phyloP scores from a whole-genome alignment of 208 protist species.

The Acanthamoeba culbertsoni region DNA sequence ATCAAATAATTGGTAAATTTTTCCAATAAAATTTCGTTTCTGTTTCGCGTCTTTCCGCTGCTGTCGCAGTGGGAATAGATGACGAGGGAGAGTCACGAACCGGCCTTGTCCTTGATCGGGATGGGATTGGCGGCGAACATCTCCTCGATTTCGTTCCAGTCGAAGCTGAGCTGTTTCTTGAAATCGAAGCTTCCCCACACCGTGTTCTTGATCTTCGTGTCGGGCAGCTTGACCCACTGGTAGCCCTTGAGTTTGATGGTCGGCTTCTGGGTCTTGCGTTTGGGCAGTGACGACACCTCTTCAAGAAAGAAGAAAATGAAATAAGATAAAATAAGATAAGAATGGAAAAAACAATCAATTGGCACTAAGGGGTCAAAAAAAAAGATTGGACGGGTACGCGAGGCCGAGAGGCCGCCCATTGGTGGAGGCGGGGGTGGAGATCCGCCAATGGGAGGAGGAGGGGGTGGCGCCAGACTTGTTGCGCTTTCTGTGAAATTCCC shows the following conservation, averaged over 20 bases:
- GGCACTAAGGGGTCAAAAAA: no score
- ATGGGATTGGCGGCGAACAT: background rate
- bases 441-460: background rate
- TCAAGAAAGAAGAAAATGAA: no score
- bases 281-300: background rate
- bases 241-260: background rate
- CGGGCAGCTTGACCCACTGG: background rate
- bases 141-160: background rate
- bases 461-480: background rate
- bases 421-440: background rate
- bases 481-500: no score
- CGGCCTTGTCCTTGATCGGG: background rate
- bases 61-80: background rate
- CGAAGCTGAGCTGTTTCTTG: background rate
- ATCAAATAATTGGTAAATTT: no score
- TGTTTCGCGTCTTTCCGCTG: no score
- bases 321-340: no score
- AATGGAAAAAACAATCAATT: no score
- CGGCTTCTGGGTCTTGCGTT: background rate
- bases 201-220: background rate
- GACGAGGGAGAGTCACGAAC: background rate
- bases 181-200: background rate
- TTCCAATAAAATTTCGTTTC: no score
- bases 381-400: no score
- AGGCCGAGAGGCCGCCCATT: background rate